These are phyloP conservation scores for Neospora caninum DNA, from an alignment of 169 alveolate genomes.

Conservation along the genomic window DNA sequence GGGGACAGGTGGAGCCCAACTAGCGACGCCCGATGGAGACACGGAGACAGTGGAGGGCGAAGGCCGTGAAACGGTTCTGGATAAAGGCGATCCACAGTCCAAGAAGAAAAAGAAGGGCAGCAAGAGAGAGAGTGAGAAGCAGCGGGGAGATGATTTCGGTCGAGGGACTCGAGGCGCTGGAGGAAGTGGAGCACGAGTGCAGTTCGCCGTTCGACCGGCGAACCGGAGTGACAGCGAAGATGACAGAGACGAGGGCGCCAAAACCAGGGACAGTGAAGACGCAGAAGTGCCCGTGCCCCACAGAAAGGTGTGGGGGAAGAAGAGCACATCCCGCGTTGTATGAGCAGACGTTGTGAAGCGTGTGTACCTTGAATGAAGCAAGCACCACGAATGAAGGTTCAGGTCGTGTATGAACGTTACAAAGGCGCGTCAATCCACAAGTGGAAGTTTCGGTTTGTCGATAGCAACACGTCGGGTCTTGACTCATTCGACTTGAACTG, in stretches of 20 bases:
- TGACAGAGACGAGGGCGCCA: not conserved
- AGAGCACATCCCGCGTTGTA: not conserved
- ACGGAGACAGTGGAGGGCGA: not conserved
- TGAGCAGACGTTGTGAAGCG: too few species aligned
- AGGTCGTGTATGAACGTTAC: too few species aligned
- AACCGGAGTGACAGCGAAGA: not conserved
- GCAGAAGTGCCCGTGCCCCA: not conserved
- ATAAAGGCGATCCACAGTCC: not conserved
- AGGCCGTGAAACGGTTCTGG: not conserved
- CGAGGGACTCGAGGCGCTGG: not conserved
- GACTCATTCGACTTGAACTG: too few species aligned
- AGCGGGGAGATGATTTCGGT: not conserved
- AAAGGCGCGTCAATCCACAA: too few species aligned
- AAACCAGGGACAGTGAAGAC: not conserved
- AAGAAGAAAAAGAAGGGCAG: not conserved
- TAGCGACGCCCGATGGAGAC: not conserved
- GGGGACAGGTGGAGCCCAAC: not conserved
- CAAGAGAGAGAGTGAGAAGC: not conserved
- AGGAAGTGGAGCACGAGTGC: not conserved
- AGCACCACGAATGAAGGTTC: too few species aligned
- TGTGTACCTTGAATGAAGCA: too few species aligned
- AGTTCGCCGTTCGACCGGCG: not conserved
- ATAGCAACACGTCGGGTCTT: too few species aligned
- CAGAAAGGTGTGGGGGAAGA: conserved; percentile 11
- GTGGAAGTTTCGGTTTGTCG: too few species aligned